These are phyloP conservation scores for Phytopythium helicoides DNA, from an alignment of 352 stramenopile species.

Conservation along the genomic window DNA sequence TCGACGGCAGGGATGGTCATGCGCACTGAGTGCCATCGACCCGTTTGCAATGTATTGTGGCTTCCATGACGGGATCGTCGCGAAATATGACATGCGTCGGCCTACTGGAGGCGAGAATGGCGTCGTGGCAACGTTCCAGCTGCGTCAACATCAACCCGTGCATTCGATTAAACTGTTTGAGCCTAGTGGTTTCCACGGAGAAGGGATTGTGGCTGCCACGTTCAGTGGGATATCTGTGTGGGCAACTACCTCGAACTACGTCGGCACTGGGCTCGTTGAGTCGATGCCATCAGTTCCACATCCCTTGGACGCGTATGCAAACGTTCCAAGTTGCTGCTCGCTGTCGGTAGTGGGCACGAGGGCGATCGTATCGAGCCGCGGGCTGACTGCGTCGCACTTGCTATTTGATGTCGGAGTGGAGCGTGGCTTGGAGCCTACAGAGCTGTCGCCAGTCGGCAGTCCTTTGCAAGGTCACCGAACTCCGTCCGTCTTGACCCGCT, in stretches of 20 bases:
- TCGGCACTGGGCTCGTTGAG: not conserved
- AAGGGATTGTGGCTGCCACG: slow-evolving; percentile 40
- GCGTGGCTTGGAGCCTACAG: no score
- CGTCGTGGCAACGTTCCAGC: slow-evolving; percentile 29
- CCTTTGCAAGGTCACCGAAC: slow-evolving; percentile 39
- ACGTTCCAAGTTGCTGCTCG: slow-evolving; percentile 30
- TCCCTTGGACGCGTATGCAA: slow-evolving; percentile 11
- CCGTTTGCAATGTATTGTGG: slow-evolving; percentile 47
- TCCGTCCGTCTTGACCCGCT: slow-evolving; percentile 38
- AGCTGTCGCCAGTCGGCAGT: not conserved
- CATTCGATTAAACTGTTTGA: slow-evolving; percentile 46
- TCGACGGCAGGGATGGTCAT: slow-evolving; percentile 56
- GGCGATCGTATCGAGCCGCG: slow-evolving; percentile 44
- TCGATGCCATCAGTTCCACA: slow-evolving; percentile 12
- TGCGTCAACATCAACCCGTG: slow-evolving; percentile 48
- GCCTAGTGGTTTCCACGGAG: slow-evolving; percentile 10
- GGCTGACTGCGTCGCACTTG: slow-evolving; percentile 33
- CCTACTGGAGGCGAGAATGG: slow-evolving; percentile 15
- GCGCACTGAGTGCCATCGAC: slow-evolving; percentile 34
- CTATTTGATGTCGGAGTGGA: no score
- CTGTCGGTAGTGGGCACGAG: slow-evolving; percentile 23
- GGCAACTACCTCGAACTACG: no score
- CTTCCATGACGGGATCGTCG: slow-evolving; percentile 48
- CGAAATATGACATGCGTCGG: slow-evolving; percentile 53
- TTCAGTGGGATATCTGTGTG: slow-evolving; percentile 44